A percentile compares a stretch with the other conserved stretches of the same genome.
Evolutionary conservation across 2,329 filamentous ascomycete genomes (phyloP).

Genomic region (Calonectria leucothoes): DNA sequence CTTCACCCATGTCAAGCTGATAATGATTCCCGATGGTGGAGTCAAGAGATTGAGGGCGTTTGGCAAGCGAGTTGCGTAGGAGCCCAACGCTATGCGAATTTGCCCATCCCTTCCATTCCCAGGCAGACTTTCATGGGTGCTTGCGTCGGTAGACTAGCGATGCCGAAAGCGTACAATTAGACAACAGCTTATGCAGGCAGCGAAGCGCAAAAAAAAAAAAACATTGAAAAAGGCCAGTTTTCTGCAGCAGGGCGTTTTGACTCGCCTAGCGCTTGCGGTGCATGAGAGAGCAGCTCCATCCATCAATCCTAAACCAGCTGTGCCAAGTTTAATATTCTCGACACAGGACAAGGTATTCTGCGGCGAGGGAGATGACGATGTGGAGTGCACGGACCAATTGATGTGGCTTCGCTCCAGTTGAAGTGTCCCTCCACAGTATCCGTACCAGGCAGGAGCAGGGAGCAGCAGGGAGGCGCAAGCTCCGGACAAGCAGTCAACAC

Average conservation of each 20-base stretch:
- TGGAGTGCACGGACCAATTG: slow-evolving; percentile 22
- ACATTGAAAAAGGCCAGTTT: background rate
- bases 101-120: slow-evolving; percentile 10
- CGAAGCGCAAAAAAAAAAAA: background rate
- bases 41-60: slow-evolving; percentile 81
- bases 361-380: slow-evolving; percentile 13
- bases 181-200: background rate
- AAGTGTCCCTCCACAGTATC: slow-evolving; percentile 14
- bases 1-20: slow-evolving; percentile 88
- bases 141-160: background rate
- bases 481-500: slow-evolving; percentile 25
- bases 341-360: slow-evolving; percentile 14
- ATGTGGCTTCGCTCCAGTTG: slow-evolving; percentile 33
- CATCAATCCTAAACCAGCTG: slow-evolving; percentile 34
- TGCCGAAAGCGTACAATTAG: background rate
- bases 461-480: slow-evolving; percentile 20
- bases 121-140: background rate
- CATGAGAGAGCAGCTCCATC: background rate
- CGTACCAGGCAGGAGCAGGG: background rate
- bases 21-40: slow-evolving; percentile 93
- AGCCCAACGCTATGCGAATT: slow-evolving; percentile 4
- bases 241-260: background rate
- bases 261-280: background rate
- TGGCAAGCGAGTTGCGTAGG: slow-evolving; percentile 47
- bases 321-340: slow-evolving; percentile 27